Evolutionary conservation across 2,329 filamentous ascomycete species (phyloP).

Genomic region (Botrytis squamosa): DNA sequence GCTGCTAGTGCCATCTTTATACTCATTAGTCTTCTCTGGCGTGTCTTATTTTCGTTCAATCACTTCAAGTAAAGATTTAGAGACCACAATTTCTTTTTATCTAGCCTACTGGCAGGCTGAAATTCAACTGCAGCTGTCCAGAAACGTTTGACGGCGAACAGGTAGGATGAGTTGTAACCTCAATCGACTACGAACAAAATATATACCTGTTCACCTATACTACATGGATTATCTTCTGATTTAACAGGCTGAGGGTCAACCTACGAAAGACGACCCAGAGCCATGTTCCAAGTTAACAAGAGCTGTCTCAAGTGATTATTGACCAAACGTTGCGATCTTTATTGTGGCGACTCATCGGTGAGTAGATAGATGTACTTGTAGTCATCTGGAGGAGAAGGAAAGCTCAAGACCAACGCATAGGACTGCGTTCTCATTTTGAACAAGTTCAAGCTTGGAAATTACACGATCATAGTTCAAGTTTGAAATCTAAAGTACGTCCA

Average conservation of each 20-base stretch:
- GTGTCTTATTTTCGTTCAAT: too few relatives aligned
- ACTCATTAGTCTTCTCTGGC: too few relatives aligned
- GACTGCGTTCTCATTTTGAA: not conserved
- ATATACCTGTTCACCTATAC: too few relatives aligned
- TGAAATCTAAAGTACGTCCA: not conserved
- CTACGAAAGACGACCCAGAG: too few relatives aligned
- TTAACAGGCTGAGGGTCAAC: too few relatives aligned
- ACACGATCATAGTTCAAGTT: not conserved
- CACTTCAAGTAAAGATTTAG: too few relatives aligned
- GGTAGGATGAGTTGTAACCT: too few relatives aligned
- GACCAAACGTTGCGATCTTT: not conserved
- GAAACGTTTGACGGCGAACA: not conserved
- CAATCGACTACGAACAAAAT: too few relatives aligned
- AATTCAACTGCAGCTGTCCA: not conserved
- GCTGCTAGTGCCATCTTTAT: too few relatives aligned
- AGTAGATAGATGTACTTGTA: not conserved
- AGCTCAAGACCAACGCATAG: not conserved
- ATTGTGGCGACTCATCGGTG: not conserved
- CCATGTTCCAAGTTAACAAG: not conserved
- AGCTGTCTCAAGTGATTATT: not conserved
- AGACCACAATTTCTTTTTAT: too few relatives aligned
- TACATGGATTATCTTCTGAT: too few relatives aligned
- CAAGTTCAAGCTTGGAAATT: not conserved
- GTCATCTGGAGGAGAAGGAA: not conserved
- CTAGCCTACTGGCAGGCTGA: not conserved